Evolutionary conservation across 2,329 filamentous ascomycete genomes (phyloP), one percentile per base, ranked within the genome.

Genomic region (Bipolaris gigantea): DNA sequence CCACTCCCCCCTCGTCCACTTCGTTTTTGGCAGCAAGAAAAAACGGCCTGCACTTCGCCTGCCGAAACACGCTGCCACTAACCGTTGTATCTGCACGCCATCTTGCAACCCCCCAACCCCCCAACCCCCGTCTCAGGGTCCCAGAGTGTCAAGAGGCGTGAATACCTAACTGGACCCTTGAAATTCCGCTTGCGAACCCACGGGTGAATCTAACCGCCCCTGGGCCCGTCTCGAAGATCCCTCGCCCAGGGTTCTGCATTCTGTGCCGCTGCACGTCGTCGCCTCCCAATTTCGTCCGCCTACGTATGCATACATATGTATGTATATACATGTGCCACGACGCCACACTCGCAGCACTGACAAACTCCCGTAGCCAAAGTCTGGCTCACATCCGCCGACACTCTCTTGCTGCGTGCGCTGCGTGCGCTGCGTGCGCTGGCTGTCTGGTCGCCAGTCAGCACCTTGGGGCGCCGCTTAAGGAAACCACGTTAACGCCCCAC

Each of bases 231-330:
- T 25, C 32, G 23, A 33, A 47, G 52, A 59, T 59, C 60, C 36
- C 48, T 53, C 52, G 32, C 38, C 48, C 62, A 65, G 61, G 61
- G 59, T 63, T 52, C 53, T 40, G 49, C 53, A 57, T 50, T 54
- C 47, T 58, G 53, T 43, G 50, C 52, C 38, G 48, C 42, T 56
- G 47, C 50, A 51, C 48, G 48, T 56, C 48, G 48, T 56, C 53
- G 53, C 30, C 34, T 48, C 48, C 49, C 50, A 30, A 40, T 35
- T 40, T 34, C 48, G 23, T 36, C 23, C 9, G 35, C 27, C 10
- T 30, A 30, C 27, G 13, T 30, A 30, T 30, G 27, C 27, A 30
- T 30, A 30, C 27, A 30, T 11, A 30, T 5, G 27, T 30, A 30
- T 30, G 27, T 30, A 30, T 8, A 30, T 25, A 30, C 27, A 30